These are phyloP conservation scores for Lentinula aciculospora DNA, from an alignment of 768 basidiomycete genomes.

Conservation along the genomic window DNA sequence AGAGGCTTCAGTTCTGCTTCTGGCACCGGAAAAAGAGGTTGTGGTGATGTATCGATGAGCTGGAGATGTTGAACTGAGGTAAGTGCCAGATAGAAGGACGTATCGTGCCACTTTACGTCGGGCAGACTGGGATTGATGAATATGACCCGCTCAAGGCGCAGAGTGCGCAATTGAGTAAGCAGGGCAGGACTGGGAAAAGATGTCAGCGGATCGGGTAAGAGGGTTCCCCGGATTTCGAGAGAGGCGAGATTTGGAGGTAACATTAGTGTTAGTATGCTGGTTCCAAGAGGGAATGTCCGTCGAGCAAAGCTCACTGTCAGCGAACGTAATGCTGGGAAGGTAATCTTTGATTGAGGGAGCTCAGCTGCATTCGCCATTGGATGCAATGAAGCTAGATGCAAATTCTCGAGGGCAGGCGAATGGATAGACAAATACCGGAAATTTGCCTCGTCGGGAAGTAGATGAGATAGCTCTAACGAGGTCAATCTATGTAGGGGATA, in stretches of 20 bases:
- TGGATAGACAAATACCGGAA: neutral
- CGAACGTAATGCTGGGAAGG: neutral
- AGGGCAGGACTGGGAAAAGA: neutral
- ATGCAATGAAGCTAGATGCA: neutral
- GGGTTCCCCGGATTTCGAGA: neutral
- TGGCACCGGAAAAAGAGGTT: constrained; percentile 1
- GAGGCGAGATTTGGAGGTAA: constrained; percentile 3
- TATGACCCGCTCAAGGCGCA: neutral
- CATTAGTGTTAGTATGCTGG: neutral
- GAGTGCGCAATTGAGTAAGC: constrained; percentile 6
- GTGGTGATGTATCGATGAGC: neutral
- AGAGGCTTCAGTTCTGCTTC: neutral
- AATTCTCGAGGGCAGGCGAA: neutral
- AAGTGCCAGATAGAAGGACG: neutral
- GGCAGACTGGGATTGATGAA: neutral
- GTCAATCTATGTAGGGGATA: neutral
- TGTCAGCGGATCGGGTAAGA: neutral
- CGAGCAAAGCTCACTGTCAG: constrained; percentile 3
- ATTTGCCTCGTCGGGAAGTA: neutral
- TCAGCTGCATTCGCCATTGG: neutral
- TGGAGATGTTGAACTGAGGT: constrained; percentile 7
- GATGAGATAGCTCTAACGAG: neutral
- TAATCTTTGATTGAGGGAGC: neutral
- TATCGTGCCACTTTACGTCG: neutral
- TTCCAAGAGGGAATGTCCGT: neutral